Evolutionary conservation across 169 alveolate species (phyloP), one percentile per base, ranked within the genome.

Genomic region (Cryptosporidium ryanae): DNA sequence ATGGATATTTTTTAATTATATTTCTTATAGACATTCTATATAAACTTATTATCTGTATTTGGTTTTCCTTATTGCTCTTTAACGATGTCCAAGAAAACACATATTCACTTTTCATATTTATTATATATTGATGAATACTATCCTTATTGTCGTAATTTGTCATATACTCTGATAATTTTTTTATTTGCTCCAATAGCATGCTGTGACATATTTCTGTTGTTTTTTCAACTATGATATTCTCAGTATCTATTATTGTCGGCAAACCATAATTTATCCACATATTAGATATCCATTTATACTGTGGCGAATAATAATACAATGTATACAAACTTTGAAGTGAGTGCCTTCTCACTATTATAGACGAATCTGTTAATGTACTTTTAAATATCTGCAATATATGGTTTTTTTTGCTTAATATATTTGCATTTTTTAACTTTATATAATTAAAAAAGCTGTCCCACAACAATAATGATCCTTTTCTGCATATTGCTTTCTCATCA

Each of bases 401-500:
- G 15, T 55, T 61, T 32, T 76, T 54, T 2, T 55, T 23, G 46
- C 17, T 76, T 38, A 31, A 29, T 13, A 76, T 57, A 8, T 18
- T 18, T 18, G 10, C 25, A 7, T 59, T 38, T 38, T 46, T 76
- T 15, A 38, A 46, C 17, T 59, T 59, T 21, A 76, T 25, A 27
- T 43, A 59, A 0, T 2, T 7, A 31, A 76, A 76, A 1, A 59
- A 43, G 15, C 66, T 21, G 38, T 76, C 87, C 87, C 87, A 76
- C 43, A 76, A 48, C 23, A 76, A 55, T 27, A 76, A 34, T 3
- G 76, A 59, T 13, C 87, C 87, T 25, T 59, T 76, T 43, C 87
- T 76, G 54, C 87, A 76, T 44, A 76, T 76, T 57, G 87, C 87
- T 27, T 76, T 76, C 38, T 76, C 87, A 55, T 76, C 87, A 18